Evolutionary conservation across 129 eudicot genomes (phyloP).

Genomic region (Tanacetum coccineum): DNA sequence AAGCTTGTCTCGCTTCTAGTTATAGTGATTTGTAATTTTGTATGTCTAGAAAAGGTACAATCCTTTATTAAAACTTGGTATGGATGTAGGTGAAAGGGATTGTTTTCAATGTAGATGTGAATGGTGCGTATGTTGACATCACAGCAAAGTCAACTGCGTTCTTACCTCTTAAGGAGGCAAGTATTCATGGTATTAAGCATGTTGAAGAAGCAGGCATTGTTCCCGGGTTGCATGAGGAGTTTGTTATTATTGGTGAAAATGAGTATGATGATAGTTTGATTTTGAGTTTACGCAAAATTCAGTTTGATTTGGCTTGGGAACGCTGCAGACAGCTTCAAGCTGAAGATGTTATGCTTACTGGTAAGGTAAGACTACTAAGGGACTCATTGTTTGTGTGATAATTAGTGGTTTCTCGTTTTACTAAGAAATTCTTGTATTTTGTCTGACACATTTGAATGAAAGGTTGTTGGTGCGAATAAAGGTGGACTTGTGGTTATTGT

Average conservation of each 20-base stretch:
- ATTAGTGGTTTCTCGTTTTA: too few species aligned
- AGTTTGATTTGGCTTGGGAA: slow-evolving; percentile 94
- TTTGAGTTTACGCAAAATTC: slow-evolving; percentile 66
- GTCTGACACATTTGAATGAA: background rate
- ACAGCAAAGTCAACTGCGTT: slow-evolving; percentile 83
- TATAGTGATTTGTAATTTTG: too few species aligned
- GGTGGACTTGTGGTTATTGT: slow-evolving; percentile 91
- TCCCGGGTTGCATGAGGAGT: slow-evolving; percentile 70
- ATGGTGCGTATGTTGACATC: slow-evolving; percentile 76
- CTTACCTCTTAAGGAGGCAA: slow-evolving; percentile 67
- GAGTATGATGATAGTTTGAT: slow-evolving; percentile 69
- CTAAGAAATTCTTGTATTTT: too few species aligned
- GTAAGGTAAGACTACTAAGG: slow-evolving; percentile 48
- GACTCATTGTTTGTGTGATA: background rate
- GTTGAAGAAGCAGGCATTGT: slow-evolving; percentile 85
- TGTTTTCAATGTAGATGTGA: slow-evolving; percentile 56
- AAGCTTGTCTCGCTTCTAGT: too few species aligned
- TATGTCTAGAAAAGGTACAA: too few species aligned
- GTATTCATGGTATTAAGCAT: slow-evolving; percentile 52
- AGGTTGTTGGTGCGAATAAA: slow-evolving; percentile 90
- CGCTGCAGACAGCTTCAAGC: slow-evolving; percentile 93
- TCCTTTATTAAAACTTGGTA: too few species aligned
- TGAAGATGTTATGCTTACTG: slow-evolving; percentile 81
- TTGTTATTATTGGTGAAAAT: slow-evolving; percentile 68
- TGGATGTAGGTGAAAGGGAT: slow-evolving; percentile 72